Conservation (phyloP, 2,329 filamentous ascomycete genomes). For the Aspergillus pseudoglaucus region DNA sequence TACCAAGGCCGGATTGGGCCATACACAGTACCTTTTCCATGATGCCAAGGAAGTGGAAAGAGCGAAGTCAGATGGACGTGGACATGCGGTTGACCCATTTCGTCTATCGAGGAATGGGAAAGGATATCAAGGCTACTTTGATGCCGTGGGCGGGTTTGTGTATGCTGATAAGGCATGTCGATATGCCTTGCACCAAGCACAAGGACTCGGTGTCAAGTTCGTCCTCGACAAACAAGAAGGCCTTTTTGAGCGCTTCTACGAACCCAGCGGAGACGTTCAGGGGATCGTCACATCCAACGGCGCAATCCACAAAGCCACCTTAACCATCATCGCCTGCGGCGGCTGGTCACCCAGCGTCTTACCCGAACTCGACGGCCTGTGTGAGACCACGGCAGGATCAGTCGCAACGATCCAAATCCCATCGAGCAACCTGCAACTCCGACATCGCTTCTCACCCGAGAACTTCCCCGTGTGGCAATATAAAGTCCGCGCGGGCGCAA, state of each 20-base stretch:
- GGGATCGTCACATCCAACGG: conserved; percentile 39
- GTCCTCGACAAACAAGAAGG: conserved; percentile 29
- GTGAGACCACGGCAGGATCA: conserved; percentile 45
- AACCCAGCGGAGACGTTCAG: conserved; percentile 12
- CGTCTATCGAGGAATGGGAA: conserved; percentile 19
- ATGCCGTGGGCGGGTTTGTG: conserved; percentile 42
- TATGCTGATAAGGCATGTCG: conserved; percentile 44
- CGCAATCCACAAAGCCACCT: conserved; percentile 21
- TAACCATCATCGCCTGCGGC: conserved; percentile 39
- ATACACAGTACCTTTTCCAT: conserved; percentile 31
- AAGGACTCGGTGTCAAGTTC: conserved; percentile 36
- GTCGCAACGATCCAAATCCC: conserved; percentile 44
- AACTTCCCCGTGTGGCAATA: conserved; percentile 44
- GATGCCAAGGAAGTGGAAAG: conserved; percentile 20
- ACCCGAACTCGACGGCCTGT: conserved; percentile 35
- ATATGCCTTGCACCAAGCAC: conserved; percentile 40
- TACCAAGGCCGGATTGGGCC: conserved; percentile 25
- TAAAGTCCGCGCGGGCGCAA: conserved; percentile 28
- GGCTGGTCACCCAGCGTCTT: conserved; percentile 41
- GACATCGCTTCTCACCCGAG: conserved; percentile 35
- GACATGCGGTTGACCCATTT: conserved; percentile 35
- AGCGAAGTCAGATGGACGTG: conserved; percentile 23
- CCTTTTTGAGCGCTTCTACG: conserved; percentile 4
- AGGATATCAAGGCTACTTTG: conserved; percentile 35
- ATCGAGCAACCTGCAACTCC: conserved; percentile 32